Evolutionary conservation across 169 alveolate species (phyloP).

Genomic region (Cryptosporidium sp.): DNA sequence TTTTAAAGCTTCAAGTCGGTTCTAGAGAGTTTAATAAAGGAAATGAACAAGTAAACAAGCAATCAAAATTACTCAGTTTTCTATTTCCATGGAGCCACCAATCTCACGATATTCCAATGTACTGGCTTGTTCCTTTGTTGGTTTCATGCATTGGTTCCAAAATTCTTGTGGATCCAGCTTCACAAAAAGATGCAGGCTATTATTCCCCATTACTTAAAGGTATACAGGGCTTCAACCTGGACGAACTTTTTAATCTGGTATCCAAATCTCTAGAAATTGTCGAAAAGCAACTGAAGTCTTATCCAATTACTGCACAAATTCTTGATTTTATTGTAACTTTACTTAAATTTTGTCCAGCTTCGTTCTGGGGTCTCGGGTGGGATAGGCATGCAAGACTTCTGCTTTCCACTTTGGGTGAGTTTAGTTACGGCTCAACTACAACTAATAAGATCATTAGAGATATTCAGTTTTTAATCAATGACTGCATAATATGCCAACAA

Average conservation of each 20-base stretch:
- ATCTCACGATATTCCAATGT: conserved; percentile 37
- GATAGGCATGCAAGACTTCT: conserved; percentile 60
- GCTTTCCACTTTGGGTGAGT: neutral
- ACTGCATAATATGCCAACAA: conserved; percentile 28
- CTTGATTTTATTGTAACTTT: conserved; percentile 25
- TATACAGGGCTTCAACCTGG: conserved; percentile 33
- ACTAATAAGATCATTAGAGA: conserved; percentile 11
- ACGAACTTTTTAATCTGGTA: conserved; percentile 36
- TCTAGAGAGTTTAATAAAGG: neutral
- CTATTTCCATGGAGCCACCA: conserved; percentile 18
- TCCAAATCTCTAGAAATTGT: conserved; percentile 47
- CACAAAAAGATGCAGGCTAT: conserved; percentile 8
- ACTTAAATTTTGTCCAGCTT: conserved; percentile 49
- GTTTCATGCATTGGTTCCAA: neutral
- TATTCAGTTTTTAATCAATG: conserved; percentile 30
- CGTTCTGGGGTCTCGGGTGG: conserved; percentile 74
- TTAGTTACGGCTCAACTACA: neutral
- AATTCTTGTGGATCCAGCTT: neutral
- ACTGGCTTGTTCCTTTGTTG: conserved; percentile 65
- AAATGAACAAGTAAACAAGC: neutral
- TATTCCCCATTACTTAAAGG: conserved; percentile 47
- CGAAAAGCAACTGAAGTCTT: conserved; percentile 56
- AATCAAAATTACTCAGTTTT: neutral
- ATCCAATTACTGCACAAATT: conserved; percentile 55
- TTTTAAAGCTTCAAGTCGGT: conserved; percentile 7